Base-by-base conservation (phyloP, 192 early-diverging fungal species). In the Ambispora gerdemannii region DNA sequence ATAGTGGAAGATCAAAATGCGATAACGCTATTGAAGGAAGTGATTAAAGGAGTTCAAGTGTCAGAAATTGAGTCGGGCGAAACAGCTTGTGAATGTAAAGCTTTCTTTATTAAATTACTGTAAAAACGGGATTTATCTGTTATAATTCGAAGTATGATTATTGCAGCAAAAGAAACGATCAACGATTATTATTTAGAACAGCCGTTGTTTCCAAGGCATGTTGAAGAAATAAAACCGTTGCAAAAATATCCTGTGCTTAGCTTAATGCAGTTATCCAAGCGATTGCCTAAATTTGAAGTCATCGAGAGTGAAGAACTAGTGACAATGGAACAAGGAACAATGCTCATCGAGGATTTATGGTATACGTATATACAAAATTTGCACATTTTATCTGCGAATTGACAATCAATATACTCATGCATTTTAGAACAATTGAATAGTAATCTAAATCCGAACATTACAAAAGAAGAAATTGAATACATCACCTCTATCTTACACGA, bases 331-430 rank as follows among this genome's bases (percentile, higher is more conserved):
- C 20, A 6, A 11, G 15, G 34, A 52, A 20, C 3, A 50, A 34
- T 51, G 20, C 24, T 19, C 17, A 53, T 53, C 3, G 50, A 67
- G 4, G 50, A 67, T 31, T 34, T 67, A 4, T 67, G 65, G 65
- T 67, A 50, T 30, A 31, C 4, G 11, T 27, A 10, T 43, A 17
- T 25, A 63, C 32, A 7, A 4, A 33, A 20, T 53, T 31, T 34
- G 17, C 19, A 56, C n/a, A n/a, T n/a, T n/a, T n/a, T n/a, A n/a
- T n/a, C n/a, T n/a, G n/a, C n/a, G n/a, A 56, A 20, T 56, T 7
- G 20, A 56, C 6, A 56, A 56, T 27, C 27, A 56, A 56, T 32
- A 11, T 0, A 27, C 6, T 64, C 10, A 7, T 13, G 27, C n/a
- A 3, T 28, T 50, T 50, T 30, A 25, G 49, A 1, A 1, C 17